Evolutionary conservation across 306 rosid species (phyloP).

Genomic region (Hippophae rhamnoides): DNA sequence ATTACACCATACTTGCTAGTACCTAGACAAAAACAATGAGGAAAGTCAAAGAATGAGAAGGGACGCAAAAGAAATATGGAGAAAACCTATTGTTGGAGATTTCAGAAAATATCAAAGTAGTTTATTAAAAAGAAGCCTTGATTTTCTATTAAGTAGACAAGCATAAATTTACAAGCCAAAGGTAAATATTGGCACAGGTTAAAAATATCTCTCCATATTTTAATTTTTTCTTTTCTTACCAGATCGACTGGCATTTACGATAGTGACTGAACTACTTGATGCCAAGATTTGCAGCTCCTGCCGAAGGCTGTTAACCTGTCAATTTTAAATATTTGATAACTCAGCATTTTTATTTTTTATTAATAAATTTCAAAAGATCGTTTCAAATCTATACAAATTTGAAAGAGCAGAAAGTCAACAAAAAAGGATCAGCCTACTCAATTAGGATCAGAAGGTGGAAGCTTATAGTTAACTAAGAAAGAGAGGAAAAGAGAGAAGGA

Average conservation of each 20-base stretch:
- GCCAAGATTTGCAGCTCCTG: conserved; percentile 49
- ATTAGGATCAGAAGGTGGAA: no score
- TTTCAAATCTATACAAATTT: background rate
- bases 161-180: no score
- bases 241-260: conserved; percentile 53
- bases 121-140: no score
- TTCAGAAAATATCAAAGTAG: background rate
- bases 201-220: no score
- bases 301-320: conserved; percentile 72
- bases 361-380: background rate
- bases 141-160: no score
- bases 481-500: no score
- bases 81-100: background rate
- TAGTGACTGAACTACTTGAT: conserved; percentile 45
- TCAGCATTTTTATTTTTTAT: background rate
- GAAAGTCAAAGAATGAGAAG: conserved; percentile 18
- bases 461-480: no score
- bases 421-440: no score
- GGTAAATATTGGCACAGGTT: no score
- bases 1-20: conserved; percentile 49
- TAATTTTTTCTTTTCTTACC: conserved; percentile 28
- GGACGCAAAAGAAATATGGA: background rate
- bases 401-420: background rate
- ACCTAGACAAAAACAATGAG: conserved; percentile 31
- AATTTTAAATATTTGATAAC: background rate